Percentiles rank a stretch among this genome's conserved stretches.
Conservation (phyloP, 345 rosid genomes). For the Melaleuca quinquenervia region DNA sequence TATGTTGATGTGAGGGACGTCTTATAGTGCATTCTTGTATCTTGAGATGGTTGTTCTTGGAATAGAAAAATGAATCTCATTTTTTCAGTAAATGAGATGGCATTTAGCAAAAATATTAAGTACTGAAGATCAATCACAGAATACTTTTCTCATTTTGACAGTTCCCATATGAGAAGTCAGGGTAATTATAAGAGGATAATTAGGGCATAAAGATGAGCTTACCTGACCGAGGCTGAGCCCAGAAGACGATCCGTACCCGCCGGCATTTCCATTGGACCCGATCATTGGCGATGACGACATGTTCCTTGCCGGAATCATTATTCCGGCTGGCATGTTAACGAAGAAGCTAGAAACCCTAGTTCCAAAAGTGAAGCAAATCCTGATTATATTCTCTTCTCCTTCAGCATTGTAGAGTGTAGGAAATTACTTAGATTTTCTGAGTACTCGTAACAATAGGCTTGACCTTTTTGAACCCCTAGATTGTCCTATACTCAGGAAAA, state of each 20-base stretch:
- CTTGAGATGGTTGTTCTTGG: neutral
- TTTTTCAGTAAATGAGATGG: neutral
- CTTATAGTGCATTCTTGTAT: neutral
- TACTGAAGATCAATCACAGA: neutral
- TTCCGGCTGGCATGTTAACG: conserved; percentile 42
- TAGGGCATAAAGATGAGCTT: neutral
- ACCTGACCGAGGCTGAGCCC: conserved; percentile 50
- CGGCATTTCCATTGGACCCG: conserved; percentile 21
- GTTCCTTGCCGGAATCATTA: conserved; percentile 52
- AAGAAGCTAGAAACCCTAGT: conserved; percentile 14
- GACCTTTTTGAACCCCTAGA: neutral
- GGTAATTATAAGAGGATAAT: neutral
- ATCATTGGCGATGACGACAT: conserved; percentile 39
- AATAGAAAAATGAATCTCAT: neutral
- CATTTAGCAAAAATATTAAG: neutral
- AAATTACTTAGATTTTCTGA: neutral
- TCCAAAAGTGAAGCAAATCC: neutral
- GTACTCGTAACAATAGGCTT: neutral
- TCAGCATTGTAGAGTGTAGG: neutral
- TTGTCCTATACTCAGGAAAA: neutral
- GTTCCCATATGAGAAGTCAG: neutral
- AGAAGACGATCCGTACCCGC: conserved; percentile 43
- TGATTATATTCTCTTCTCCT: neutral
- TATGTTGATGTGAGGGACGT: neutral
- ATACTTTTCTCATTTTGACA: neutral